Percentiles rank a stretch among this genome's conserved stretches.
These are phyloP conservation scores for Oenanthe sinensis DNA, from an alignment of 129 eudicot species.

Conservation along the genomic window DNA sequence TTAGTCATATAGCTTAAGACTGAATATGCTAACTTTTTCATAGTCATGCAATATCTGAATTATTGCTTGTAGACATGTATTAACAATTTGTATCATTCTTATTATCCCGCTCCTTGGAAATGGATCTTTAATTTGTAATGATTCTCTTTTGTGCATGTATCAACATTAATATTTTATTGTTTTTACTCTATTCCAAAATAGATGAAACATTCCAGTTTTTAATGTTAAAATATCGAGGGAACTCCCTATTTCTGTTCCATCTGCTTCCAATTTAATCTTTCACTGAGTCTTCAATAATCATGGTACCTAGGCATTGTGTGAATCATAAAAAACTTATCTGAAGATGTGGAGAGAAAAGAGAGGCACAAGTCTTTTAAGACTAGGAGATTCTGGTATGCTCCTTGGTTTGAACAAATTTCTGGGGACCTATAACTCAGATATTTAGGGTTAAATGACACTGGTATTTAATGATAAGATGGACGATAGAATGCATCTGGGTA, in stretches of 20 bases:
- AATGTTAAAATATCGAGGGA: not conserved
- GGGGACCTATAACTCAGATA: too few relatives aligned
- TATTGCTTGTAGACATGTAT: not conserved
- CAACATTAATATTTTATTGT: not conserved
- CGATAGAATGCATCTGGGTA: not conserved
- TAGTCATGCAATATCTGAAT: not conserved
- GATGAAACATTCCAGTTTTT: not conserved
- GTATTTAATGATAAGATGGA: too few relatives aligned
- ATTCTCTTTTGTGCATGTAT: not conserved
- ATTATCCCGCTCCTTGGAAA: not conserved
- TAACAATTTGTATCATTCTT: not conserved
- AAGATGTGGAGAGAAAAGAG: not conserved
- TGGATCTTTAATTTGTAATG: not conserved
- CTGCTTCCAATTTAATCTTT: not conserved
- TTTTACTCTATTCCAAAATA: not conserved
- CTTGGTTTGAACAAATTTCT: not conserved
- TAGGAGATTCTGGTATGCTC: not conserved
- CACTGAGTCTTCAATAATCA: not conserved
- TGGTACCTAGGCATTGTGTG: not conserved
- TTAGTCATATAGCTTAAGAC: not conserved
- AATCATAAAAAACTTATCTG: not conserved
- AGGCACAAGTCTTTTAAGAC: not conserved
- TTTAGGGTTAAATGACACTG: too few relatives aligned
- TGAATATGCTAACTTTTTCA: not conserved
- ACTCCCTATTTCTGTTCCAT: not conserved